Evolutionary conservation across 441 rosid genomes (phyloP).

Genomic region (Gossypium aridum): DNA sequence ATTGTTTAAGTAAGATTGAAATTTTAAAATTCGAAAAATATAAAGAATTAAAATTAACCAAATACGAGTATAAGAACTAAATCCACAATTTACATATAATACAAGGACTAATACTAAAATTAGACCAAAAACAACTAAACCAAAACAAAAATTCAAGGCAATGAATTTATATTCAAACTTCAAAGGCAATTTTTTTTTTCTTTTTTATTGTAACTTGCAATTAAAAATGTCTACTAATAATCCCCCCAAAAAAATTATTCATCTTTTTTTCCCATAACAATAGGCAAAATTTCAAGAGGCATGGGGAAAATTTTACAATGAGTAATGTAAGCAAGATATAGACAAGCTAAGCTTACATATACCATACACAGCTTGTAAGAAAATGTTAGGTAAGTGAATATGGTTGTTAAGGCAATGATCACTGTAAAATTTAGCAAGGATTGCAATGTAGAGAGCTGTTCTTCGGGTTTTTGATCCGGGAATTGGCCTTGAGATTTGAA

Average conservation of each 20-base stretch:
- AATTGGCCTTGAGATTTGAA: constrained; percentile 65
- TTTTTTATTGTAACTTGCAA: neutral
- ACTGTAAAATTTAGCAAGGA: constrained; percentile 46
- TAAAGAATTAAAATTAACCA: too few species aligned
- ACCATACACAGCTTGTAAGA: constrained; percentile 53
- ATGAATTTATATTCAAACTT: too few species aligned
- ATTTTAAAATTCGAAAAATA: too few species aligned
- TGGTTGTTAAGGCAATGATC: constrained; percentile 50
- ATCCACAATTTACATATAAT: too few species aligned
- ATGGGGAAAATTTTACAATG: constrained; percentile 41
- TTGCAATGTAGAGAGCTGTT: constrained; percentile 52
- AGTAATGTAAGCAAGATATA: constrained; percentile 52
- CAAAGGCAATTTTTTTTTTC: neutral
- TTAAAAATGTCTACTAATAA: constrained; percentile 13
- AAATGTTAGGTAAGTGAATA: constrained; percentile 62
- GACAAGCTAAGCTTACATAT: constrained; percentile 62
- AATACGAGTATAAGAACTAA: too few species aligned
- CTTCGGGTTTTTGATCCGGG: constrained; percentile 46
- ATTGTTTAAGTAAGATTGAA: too few species aligned
- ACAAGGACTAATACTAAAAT: too few species aligned
- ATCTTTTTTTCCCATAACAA: constrained; percentile 22
- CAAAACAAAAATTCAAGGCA: too few species aligned
- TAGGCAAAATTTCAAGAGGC: constrained; percentile 27
- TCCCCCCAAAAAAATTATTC: constrained; percentile 14
- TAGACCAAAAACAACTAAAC: too few species aligned